Evolutionary conservation across 179 eudicot species (phyloP), one percentile per base, ranked within the genome.

Genomic region (Beta macrorhiza): DNA sequence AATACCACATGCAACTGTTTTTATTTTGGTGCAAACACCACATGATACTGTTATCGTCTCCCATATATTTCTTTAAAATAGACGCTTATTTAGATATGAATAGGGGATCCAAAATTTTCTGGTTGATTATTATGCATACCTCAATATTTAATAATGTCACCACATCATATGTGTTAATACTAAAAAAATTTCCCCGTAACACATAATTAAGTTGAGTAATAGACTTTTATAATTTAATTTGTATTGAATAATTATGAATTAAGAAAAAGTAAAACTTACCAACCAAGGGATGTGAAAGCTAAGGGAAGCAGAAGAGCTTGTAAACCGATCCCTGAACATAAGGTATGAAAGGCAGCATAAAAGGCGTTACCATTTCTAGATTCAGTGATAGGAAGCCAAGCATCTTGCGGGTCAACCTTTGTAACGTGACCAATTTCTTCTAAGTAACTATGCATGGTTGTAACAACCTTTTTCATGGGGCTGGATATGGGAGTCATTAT

Each of bases 381-480:
- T 76, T 93, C 93, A 2, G 96, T 93, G 25, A 93, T 92, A 57
- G 97, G 97, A 68, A 93, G 96, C 97, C 97, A 93, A n/a, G 83
- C 84, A 44, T 93, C 96, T 71, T 90, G 93, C 0, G 87, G 91
- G 63, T 92, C 84, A 47, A 90, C 84, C 83, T 87, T 91, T 3
- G 90, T 89, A 53, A 85, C 78, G 25, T 87, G 89, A 0, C 89
- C 79, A 8, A 49, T 81, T 72, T 84, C 83, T 73, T 83, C 77
- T 9, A 80, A 19, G 74, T 80, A 71, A n/a, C 62, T 73, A 6
- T 72, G 77, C 74, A 77, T 53, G 56, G 53, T 80, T 3, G 6
- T 45, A 63, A 80, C 15, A 16, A 55, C 83, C 67, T 57, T 81
- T 37, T 65, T 69, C 86, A 77, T 84, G 37, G 86, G 83, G 76